Percentiles rank a stretch among this genome's conserved stretches.
phyloP scores from a whole-genome alignment of 2,329 filamentous ascomycete genomes.

The Pseudogymnoascus verrucosus region DNA sequence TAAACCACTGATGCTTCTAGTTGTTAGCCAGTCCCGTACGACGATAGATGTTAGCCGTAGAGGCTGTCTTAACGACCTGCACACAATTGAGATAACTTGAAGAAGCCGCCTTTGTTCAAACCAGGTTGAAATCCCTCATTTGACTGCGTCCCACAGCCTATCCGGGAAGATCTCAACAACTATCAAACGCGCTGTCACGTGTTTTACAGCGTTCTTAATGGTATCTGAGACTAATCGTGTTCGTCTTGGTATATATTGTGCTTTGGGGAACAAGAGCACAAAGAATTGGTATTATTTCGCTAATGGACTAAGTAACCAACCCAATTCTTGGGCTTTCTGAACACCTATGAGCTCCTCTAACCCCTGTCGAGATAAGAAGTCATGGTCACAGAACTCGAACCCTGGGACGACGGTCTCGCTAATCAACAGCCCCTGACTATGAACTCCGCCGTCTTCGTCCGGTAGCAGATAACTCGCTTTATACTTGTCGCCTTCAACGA shows the following conservation, averaged over 20 bases:
- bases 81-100: not conserved
- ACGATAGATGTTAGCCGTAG: too few species aligned
- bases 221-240: not conserved
- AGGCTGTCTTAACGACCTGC: too few species aligned
- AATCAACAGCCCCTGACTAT: constrained; percentile 49
- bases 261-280: not conserved
- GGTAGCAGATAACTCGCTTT: constrained; percentile 55
- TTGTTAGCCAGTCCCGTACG: too few species aligned
- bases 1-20: too few species aligned
- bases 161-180: not conserved
- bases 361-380: constrained; percentile 49
- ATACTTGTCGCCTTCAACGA: constrained; percentile 60
- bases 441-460: constrained; percentile 30
- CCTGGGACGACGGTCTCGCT: constrained; percentile 61
- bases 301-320: constrained; percentile 35
- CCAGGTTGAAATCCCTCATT: not conserved
- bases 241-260: not conserved
- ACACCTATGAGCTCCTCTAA: constrained; percentile 45
- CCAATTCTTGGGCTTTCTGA: constrained; percentile 41
- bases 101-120: not conserved
- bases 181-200: not conserved
- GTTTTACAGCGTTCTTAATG: not conserved
- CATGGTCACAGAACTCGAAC: constrained; percentile 59
- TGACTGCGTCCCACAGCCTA: not conserved
- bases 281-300: constrained; percentile 12